Evolutionary conservation across 176 grass and related monocot species (phyloP).

Genomic region (Musa beccarii): DNA sequence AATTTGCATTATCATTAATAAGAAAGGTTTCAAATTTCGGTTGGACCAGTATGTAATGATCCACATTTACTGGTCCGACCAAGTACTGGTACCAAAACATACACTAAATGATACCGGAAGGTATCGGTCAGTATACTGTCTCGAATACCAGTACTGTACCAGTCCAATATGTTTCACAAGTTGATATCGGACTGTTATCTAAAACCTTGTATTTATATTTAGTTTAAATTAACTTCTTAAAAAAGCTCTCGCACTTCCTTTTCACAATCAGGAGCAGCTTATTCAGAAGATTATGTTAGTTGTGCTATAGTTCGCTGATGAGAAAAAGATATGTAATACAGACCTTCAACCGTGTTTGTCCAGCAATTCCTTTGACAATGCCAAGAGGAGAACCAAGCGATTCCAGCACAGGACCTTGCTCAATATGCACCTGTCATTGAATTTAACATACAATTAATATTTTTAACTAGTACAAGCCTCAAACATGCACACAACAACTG

Average conservation of each 20-base stretch:
- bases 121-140: too few species aligned
- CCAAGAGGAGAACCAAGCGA: constrained; percentile 80
- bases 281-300: neutral
- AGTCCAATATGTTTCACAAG: too few species aligned
- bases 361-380: constrained; percentile 88
- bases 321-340: neutral
- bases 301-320: neutral
- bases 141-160: too few species aligned
- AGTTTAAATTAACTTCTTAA: neutral
- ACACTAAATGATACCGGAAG: too few species aligned
- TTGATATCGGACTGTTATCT: too few species aligned
- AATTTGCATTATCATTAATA: too few species aligned
- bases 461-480: neutral
- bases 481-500: neutral
- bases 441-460: neutral
- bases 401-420: constrained; percentile 94
- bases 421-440: constrained; percentile 61
- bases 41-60: too few species aligned
- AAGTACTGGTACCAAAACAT: too few species aligned
- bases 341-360: constrained; percentile 89
- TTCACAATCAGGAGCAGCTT: neutral
- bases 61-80: too few species aligned
- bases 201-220: too few species aligned
- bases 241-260: neutral
- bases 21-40: too few species aligned